phyloP scores from a whole-genome alignment of 768 basidiomycete species.

The Collybia mongolica region DNA sequence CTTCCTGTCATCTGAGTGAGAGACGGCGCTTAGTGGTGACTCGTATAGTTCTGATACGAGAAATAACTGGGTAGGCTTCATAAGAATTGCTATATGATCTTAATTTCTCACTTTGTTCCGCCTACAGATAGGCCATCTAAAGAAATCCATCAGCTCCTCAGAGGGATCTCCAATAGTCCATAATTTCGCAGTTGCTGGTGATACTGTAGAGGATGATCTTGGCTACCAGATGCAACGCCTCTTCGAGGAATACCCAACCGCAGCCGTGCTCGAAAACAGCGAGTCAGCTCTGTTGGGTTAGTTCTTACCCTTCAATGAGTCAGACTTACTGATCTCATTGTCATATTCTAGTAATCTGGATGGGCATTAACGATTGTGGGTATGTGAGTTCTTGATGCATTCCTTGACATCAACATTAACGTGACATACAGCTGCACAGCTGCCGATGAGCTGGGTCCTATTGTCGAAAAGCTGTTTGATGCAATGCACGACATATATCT shows the following conservation, averaged over 20 bases:
- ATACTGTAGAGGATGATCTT: slow-evolving; percentile 8
- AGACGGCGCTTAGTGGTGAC: slow-evolving; percentile 4
- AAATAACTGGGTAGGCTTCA: slow-evolving; percentile 4
- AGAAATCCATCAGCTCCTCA: not conserved
- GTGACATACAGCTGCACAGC: not conserved
- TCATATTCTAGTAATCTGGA: slow-evolving; percentile 2
- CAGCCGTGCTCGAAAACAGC: not conserved
- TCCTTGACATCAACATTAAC: not conserved
- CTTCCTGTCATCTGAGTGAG: no score
- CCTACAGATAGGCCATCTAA: slow-evolving; percentile 4
- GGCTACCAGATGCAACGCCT: not conserved
- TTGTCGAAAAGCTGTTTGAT: slow-evolving; percentile 5
- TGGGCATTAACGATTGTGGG: slow-evolving; percentile 14
- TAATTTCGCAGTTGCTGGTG: slow-evolving; percentile 3
- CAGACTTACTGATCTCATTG: not conserved
- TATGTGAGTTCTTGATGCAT: not conserved
- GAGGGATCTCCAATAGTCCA: not conserved
- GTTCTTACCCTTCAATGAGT: not conserved
- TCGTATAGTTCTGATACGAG: slow-evolving; percentile 8
- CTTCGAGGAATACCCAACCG: slow-evolving; percentile 1
- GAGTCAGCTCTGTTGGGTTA: slow-evolving; percentile 5
- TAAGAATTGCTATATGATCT: no score
- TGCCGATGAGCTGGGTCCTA: slow-evolving; percentile 5
- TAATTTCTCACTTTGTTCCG: not conserved
- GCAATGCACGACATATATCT: slow-evolving; percentile 11